phyloP scores from a whole-genome alignment of 1,284 basidiomycete species.

The Pholiota adiposa region DNA sequence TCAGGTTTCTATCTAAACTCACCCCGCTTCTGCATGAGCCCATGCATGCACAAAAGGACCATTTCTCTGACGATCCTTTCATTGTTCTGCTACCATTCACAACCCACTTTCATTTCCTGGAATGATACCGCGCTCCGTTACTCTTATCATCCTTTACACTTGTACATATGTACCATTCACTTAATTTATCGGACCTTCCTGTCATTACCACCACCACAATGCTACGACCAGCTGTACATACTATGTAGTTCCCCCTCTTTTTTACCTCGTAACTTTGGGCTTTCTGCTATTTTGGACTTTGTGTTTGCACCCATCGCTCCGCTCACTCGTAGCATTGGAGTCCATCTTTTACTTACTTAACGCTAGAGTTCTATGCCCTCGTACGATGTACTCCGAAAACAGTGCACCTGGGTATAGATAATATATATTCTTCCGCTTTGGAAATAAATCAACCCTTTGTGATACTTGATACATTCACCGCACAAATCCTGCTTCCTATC shows the following conservation, averaged over 20 bases:
- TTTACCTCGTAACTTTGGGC: neutral
- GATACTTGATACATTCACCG: neutral
- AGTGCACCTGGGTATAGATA: neutral
- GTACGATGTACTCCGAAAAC: neutral
- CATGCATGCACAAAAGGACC: neutral
- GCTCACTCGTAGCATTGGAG: neutral
- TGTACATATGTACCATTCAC: neutral
- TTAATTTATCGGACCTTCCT: slow-evolving; percentile 18
- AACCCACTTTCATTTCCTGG: neutral
- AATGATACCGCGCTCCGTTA: neutral
- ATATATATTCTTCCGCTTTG: neutral
- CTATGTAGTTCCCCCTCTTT: neutral
- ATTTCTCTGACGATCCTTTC: neutral
- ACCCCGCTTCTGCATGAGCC: neutral
- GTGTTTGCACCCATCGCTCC: neutral
- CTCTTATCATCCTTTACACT: neutral
- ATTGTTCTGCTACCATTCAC: neutral
- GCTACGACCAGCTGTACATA: neutral
- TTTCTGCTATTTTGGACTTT: slow-evolving; percentile 1
- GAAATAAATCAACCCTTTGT: neutral
- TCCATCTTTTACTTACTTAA: neutral
- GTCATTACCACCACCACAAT: slow-evolving; percentile 9
- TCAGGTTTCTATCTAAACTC: neutral
- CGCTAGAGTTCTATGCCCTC: neutral
- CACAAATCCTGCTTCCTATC: neutral